phyloP scores from a whole-genome alignment of 2,329 filamentous ascomycete genomes.

The Aspergillus caelatus region DNA sequence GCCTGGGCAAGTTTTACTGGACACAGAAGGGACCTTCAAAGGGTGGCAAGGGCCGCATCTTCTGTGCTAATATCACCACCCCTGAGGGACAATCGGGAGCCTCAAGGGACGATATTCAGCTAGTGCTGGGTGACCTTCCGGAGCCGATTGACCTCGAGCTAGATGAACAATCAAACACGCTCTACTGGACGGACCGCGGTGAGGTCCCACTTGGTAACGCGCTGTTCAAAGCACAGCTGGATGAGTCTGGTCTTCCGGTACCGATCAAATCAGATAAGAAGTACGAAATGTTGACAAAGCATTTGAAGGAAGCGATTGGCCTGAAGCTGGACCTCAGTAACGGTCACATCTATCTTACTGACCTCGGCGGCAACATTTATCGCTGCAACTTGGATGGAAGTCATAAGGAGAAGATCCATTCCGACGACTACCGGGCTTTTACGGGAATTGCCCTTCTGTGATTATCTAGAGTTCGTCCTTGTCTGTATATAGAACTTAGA shows the following conservation, averaged over 20 bases:
- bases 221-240: conserved; percentile 44
- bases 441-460: neutral
- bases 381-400: conserved; percentile 3
- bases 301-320: conserved; percentile 7
- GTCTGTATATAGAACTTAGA: neutral
- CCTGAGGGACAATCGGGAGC: conserved; percentile 37
- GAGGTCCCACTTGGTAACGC: conserved; percentile 59
- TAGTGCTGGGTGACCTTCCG: conserved; percentile 50
- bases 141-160: conserved; percentile 63
- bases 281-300: neutral
- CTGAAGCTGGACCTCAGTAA: neutral
- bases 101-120: conserved; percentile 46
- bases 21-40: conserved; percentile 62
- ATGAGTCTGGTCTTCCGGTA: neutral
- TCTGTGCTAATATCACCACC: conserved; percentile 50
- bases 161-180: conserved; percentile 46
- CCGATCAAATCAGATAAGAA: neutral
- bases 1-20: conserved; percentile 58
- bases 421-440: conserved; percentile 2
- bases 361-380: conserved; percentile 5
- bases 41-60: conserved; percentile 55
- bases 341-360: conserved; percentile 1
- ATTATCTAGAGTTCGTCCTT: neutral
- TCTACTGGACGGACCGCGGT: conserved; percentile 66
- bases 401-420: conserved; percentile 2